Percentiles rank a stretch among this genome's conserved stretches.
phyloP scores from a whole-genome alignment of 2,329 filamentous ascomycete genomes.

The Colletotrichum gloeosporioides region DNA sequence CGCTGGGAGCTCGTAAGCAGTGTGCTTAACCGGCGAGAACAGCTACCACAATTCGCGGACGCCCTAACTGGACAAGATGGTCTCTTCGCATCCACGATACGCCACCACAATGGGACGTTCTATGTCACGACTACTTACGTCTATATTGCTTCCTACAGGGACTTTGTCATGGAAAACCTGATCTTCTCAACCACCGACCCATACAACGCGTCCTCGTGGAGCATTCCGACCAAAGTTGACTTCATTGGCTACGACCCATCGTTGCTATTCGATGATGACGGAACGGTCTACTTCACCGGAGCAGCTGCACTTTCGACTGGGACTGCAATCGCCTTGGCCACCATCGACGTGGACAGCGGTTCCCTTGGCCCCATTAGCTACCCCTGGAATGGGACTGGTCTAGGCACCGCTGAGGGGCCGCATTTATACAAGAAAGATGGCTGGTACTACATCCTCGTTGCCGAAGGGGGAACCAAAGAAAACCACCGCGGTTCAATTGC shows the following conservation, averaged over 20 bases:
- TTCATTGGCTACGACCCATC: conserved; percentile 47
- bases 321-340: neutral
- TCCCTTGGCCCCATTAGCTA: neutral
- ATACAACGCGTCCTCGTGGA: conserved; percentile 25
- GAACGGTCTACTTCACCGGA: conserved; percentile 51
- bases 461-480: conserved; percentile 47
- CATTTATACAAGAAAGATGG: conserved; percentile 51
- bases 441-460: conserved; percentile 52
- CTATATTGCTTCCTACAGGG: conserved; percentile 23
- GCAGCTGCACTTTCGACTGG: neutral
- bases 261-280: conserved; percentile 61
- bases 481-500: conserved; percentile 64
- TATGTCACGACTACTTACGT: conserved; percentile 4
- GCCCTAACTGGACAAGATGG: conserved; percentile 24
- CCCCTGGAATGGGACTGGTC: conserved; percentile 51
- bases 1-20: conserved; percentile 32
- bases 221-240: conserved; percentile 24
- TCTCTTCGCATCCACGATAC: conserved; percentile 29
- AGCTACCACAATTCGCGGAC: neutral
- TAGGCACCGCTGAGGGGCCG: conserved; percentile 48
- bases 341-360: conserved; percentile 31
- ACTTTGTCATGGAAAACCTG: conserved; percentile 22
- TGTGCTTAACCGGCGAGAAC: neutral
- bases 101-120: conserved; percentile 25
- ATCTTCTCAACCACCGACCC: conserved; percentile 14